These are phyloP conservation scores for Aspergillus bombycis DNA, from an alignment of 2,329 filamentous ascomycete species.

Conservation along the genomic window DNA sequence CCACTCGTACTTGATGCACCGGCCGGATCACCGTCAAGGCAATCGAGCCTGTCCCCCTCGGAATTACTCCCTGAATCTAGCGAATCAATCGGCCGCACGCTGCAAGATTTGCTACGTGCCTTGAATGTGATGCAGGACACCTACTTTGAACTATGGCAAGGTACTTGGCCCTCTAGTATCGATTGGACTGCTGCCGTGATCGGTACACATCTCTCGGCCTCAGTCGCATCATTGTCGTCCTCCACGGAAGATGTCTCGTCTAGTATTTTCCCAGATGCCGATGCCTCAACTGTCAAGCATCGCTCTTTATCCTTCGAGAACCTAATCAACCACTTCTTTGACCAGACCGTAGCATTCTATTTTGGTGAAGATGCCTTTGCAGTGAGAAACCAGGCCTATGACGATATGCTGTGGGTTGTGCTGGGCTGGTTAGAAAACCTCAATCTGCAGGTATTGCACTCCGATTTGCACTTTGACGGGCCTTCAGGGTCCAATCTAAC, in stretches of 20 bases:
- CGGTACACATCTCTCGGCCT: conserved; percentile 75
- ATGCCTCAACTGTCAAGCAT: conserved; percentile 4
- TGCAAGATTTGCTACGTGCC: conserved; percentile 59
- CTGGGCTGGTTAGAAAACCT: conserved; percentile 85
- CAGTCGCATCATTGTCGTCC: conserved; percentile 69
- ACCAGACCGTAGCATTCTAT: conserved; percentile 75
- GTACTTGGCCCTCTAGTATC: conserved; percentile 82
- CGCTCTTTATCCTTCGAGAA: conserved; percentile 65
- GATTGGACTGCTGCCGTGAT: conserved; percentile 93
- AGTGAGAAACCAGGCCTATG: conserved; percentile 78
- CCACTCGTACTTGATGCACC: conserved; percentile 16
- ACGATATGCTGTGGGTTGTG: conserved; percentile 95
- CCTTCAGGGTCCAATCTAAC: conserved; percentile 24
- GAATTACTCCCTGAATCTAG: conserved; percentile 24
- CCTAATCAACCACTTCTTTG: conserved; percentile 80
- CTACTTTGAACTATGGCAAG: conserved; percentile 77
- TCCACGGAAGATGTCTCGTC: conserved; percentile 51
- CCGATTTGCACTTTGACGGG: conserved; percentile 59
- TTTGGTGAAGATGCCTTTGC: conserved; percentile 81
- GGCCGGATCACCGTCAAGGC: conserved; percentile 12
- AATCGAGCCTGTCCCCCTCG: conserved; percentile 12
- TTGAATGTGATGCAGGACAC: conserved; percentile 74
- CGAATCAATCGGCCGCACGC: conserved; percentile 25
- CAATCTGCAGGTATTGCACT: conserved; percentile 74
- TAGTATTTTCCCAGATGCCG: conserved; percentile 27